Base-by-base conservation (phyloP, 1,284 basidiomycete species). In the Ustilago lituana region DNA sequence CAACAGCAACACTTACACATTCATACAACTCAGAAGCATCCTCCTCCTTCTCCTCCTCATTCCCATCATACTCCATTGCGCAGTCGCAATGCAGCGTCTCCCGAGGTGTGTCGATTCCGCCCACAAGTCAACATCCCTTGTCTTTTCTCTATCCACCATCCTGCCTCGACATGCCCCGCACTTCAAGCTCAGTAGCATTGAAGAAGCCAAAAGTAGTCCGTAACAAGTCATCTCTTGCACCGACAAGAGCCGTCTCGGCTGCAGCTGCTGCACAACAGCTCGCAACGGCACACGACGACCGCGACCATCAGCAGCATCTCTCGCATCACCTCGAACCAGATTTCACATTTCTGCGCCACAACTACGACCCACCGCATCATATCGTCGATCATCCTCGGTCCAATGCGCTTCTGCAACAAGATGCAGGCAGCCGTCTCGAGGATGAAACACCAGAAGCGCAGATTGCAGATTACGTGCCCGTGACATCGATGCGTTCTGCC, bases 81-180 rank as follows among this genome's bases (percentile, higher is more conserved):
- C n/a, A n/a, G n/a, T n/a, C n/a, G n/a, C n/a, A n/a, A n/a, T n/a
- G n/a, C n/a, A n/a, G n/a, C n/a, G n/a, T n/a, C n/a, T 38, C 40
- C 20, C 41, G 17, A 27, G 15, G 31, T 36, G 10, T 12, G 5
- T 5, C 24, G 11, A 17, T 26, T 27, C 26, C 17, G 8, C 36
- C 10, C 1, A 9, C 40, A 20, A 8, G 6, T 23, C 26, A 45
- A 3, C 43, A 20, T 4, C 46, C 38, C n/a, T 38, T 60, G 1
- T 43, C 54, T 8, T 68, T 68, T 39, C 65, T 68, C 44, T 68
- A 68, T 22, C 65, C 65, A 5, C 58, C 64, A 15, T 67, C 64
- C 4, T 67, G 64, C 27, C 38, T 66, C 35, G 36, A 48, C n/a
- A 29, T 33, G 6, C 31, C 51, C 1, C 43, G 22, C 26, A 24